Evolutionary conservation across 345 rosid species (phyloP).

Genomic region (Eutrema heterophyllum): DNA sequence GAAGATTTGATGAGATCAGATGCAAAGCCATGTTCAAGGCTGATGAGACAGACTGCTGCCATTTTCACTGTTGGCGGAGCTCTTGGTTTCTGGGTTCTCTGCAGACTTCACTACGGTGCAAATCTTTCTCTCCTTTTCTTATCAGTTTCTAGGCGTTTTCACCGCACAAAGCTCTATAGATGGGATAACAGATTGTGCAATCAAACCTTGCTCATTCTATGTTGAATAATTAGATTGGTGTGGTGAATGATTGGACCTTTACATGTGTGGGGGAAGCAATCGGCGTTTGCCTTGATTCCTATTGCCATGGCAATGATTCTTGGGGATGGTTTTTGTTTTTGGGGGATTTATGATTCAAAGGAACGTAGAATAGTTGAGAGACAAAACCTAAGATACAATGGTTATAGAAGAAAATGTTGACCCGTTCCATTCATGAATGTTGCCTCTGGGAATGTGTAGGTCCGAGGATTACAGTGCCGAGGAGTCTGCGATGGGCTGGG

Average conservation of each 20-base stretch:
- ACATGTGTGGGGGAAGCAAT: background rate
- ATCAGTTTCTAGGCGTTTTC: background rate
- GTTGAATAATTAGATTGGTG: background rate
- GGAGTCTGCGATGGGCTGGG: slow-evolving; percentile 68
- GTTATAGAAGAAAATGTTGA: background rate
- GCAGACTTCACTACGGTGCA: slow-evolving; percentile 70
- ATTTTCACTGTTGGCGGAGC: slow-evolving; percentile 72
- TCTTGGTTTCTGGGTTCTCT: slow-evolving; percentile 81
- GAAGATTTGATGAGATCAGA: slow-evolving; percentile 84
- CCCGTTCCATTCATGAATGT: background rate
- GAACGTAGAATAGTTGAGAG: background rate
- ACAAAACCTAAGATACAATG: background rate
- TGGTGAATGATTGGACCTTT: background rate
- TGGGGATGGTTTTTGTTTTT: too few species aligned
- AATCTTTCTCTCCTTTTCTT: background rate
- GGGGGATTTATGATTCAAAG: background rate
- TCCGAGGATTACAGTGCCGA: slow-evolving; percentile 36
- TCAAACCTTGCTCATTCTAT: background rate
- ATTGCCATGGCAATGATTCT: background rate
- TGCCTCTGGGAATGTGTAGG: slow-evolving; percentile 17
- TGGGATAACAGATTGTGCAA: too few species aligned
- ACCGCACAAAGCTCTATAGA: too few species aligned
- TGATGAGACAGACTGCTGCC: slow-evolving; percentile 78
- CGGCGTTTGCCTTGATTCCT: background rate
- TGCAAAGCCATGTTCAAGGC: slow-evolving; percentile 69